Base-by-base conservation (phyloP, 2,329 filamentous ascomycete species). In the Curvularia sp. region DNA sequence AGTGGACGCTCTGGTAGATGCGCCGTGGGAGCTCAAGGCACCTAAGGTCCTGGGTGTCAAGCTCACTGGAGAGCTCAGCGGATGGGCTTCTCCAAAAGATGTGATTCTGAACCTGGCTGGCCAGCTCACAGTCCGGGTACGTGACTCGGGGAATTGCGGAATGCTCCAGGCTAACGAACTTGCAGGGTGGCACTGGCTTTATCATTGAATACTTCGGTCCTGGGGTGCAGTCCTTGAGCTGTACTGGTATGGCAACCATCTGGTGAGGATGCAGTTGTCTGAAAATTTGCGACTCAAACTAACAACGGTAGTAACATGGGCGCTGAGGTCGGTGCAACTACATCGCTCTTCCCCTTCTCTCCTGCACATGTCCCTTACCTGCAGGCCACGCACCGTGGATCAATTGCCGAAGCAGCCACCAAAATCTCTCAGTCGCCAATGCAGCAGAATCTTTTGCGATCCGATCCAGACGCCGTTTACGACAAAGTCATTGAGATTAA, bases 1-100 rank as follows among this genome's bases (percentile, higher is more conserved):
- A 23, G 95, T 99, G 2, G 95, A 99, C 80, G 95, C 94, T 7
- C 86, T 99, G 39, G 95, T 97, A 2, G 93, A 96, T 74, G 93
- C 93, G 8, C 95, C 95, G 0, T 99, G 95, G 95, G 95, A 99
- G 80, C 82, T 99, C 59, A 97, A 96, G 82, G 95, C 95, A 5
- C 95, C 95, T 15, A 93, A 92, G 78, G 84, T 99, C 49, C 81
- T 97, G 12, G 93, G 93, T 71, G 93, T 98, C 9, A 86, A 89
- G 73, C 84, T 98, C 41, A 89, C 89, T 59, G 95, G 95, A 67
- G 81, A 91, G 79, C 85, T 99, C 59, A 91, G 83, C 76, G 93
- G 91, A 72, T 99, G 95, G 95, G 89, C 92, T 1, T 89, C 92
- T 23, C 94, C 95, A 41, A 99, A 99, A 83, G 95, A 99, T 75